Percentiles rank a stretch among this genome's conserved stretches.
Evolutionary conservation across 192 early-diverging fungal species (phyloP).

Genomic region (Coemansia sp.): DNA sequence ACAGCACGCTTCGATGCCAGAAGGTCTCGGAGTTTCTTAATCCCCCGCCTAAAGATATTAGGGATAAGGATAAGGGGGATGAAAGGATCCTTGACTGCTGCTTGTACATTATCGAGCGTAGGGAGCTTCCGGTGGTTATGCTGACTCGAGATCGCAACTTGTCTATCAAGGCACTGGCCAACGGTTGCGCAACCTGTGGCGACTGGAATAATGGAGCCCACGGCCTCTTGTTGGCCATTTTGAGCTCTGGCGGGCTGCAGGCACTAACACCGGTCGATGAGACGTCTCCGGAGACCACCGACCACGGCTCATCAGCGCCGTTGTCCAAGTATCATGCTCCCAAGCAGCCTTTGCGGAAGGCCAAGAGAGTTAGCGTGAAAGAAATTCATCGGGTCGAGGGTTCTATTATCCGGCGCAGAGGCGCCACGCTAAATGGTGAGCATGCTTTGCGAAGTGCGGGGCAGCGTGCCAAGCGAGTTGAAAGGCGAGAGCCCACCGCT

Average conservation of each 20-base stretch:
- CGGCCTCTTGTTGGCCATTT: slow-evolving; percentile 26
- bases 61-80: slow-evolving; percentile 23
- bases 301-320: neutral
- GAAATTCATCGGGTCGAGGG: neutral
- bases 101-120: slow-evolving; percentile 40
- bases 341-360: neutral
- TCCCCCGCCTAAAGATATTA: no score
- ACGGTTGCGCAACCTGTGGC: slow-evolving; percentile 45
- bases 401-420: neutral
- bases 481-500: neutral
- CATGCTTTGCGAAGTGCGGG: neutral
- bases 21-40: slow-evolving; percentile 45
- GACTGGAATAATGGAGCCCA: slow-evolving; percentile 17
- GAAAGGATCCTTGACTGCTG: slow-evolving; percentile 55
- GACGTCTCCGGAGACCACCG: neutral
- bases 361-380: neutral
- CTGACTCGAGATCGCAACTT: slow-evolving; percentile 45
- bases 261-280: neutral
- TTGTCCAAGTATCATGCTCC: neutral
- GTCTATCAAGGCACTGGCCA: slow-evolving; percentile 40
- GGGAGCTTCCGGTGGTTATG: slow-evolving; percentile 36
- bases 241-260: neutral
- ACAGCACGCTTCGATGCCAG: slow-evolving; percentile 40
- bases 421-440: neutral
- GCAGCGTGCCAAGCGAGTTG: neutral